Evolutionary conservation across 495 filamentous ascomycete genomes (phyloP).

Genomic region (Trichoderma virens): DNA sequence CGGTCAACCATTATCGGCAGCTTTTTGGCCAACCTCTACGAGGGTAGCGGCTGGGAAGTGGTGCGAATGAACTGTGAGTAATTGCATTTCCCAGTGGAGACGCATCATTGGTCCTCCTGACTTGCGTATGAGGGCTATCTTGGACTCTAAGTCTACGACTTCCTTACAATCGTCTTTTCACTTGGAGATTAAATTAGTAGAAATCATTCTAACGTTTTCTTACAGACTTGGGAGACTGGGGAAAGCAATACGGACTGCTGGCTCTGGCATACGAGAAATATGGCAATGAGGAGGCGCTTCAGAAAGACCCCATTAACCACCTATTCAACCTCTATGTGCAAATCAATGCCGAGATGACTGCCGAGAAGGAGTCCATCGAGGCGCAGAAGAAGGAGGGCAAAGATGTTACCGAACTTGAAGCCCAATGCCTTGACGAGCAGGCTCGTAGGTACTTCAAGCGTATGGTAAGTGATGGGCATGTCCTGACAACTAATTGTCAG

Average conservation of each 20-base stretch:
- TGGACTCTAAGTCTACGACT: not conserved
- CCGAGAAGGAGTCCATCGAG: conserved; percentile 47
- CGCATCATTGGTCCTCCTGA: too few relatives aligned
- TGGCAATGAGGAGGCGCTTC: conserved; percentile 49
- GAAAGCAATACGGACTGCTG: conserved; percentile 58
- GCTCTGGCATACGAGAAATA: conserved; percentile 52
- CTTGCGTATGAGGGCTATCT: conserved; percentile 15
- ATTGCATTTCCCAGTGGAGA: too few relatives aligned
- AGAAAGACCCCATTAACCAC: conserved; percentile 54
- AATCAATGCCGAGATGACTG: conserved; percentile 49
- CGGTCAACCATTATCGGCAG: conserved; percentile 61
- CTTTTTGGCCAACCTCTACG: conserved; percentile 54
- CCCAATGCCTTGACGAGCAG: conserved; percentile 52
- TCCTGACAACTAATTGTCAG: not conserved
- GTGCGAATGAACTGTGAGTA: conserved; percentile 48
- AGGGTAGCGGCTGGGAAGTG: conserved; percentile 54
- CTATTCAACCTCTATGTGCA: conserved; percentile 57
- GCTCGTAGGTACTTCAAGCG: conserved; percentile 77
- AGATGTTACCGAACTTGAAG: conserved; percentile 38
- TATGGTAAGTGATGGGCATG: conserved; percentile 40
- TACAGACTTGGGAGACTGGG: conserved; percentile 52
- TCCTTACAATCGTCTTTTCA: not conserved
- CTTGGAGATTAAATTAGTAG: not conserved
- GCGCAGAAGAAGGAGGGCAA: conserved; percentile 42
- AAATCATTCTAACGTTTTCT: not conserved